These are phyloP conservation scores for Solanum corneliomulleri DNA, from an alignment of 257 asterid species.

Conservation along the genomic window DNA sequence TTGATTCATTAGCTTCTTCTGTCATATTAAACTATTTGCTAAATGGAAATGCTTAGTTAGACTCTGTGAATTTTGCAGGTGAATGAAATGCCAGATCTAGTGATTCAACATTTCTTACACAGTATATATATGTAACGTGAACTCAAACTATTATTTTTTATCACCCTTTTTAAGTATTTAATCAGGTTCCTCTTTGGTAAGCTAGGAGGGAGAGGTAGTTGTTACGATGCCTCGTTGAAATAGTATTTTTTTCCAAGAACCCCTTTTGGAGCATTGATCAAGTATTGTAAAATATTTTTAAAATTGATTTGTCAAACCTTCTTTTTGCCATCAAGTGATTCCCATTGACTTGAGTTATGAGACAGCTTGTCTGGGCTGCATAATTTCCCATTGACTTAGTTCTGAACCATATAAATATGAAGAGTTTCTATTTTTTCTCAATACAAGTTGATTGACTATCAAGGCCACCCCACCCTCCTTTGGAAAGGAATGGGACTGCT, in stretches of 20 bases:
- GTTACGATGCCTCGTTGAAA: background rate
- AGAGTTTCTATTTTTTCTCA: background rate
- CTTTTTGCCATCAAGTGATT: background rate
- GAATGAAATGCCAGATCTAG: background rate
- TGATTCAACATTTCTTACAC: background rate
- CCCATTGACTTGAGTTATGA: background rate
- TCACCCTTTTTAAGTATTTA: background rate
- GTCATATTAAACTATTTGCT: background rate
- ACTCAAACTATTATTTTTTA: background rate
- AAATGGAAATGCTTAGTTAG: background rate
- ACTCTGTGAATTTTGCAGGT: background rate
- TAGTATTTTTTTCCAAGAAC: background rate
- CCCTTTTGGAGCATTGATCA: background rate
- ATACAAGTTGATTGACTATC: background rate
- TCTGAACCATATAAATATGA: background rate
- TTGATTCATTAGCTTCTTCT: background rate
- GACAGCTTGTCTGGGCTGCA: background rate
- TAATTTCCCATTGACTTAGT: background rate
- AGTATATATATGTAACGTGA: background rate
- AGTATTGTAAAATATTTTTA: background rate
- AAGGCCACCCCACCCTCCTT: background rate
- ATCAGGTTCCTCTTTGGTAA: background rate
- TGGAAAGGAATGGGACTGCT: background rate
- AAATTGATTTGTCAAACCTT: background rate
- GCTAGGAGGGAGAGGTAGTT: background rate